Base-by-base conservation (phyloP, 805 yeast genomes). In the Brettanomyces anomalus region DNA sequence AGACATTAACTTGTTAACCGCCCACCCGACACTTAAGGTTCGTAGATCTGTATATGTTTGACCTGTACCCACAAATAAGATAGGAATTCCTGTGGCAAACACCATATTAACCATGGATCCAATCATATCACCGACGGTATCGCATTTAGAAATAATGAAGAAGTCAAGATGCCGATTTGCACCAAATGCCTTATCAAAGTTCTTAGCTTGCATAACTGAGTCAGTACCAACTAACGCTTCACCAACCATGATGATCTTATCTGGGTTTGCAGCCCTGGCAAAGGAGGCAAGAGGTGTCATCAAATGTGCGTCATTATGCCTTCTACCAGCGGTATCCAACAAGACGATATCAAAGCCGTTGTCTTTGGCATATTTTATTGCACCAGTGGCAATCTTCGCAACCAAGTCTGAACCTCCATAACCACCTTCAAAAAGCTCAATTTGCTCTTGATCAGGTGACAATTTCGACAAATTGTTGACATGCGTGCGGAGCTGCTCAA, bases 101-200 rank as follows among this genome's bases (percentile, higher is more conserved):
- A 94, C 96, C 95, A 90, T 86, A 61, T 93, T 93, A 20, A 90
- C 96, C 86, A 90, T 85, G 2, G 96, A 81, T 19, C 98, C 98
- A 36, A 90, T 81, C 76, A 90, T 72, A 55, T 88, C 96, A 26
- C 97, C 98, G 24, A 90, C 98, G 0, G 98, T 93, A 60, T 90
- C 98, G 54, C 96, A 93, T 61, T 90, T 90, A 39, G 95, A 84
- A 33, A 90, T 82, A 46, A 90, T 81, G 65, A 90, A 93, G 58
- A 89, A 93, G 61, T 93, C 97, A 36, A 90, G 67, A 34, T 76
- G 72, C 43, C 97, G 69, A 33, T 72, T 75, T 43, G 81, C 79
- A 17, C 97, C 97, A 64, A 93, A 90, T 0, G 97, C 96, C 52
- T 79, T 77, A 58, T 90, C 89, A 68, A 90, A 90, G 59, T 93